phyloP scores from a whole-genome alignment of 495 filamentous ascomycete species.

The Podospora bellae-mahoneyi region DNA sequence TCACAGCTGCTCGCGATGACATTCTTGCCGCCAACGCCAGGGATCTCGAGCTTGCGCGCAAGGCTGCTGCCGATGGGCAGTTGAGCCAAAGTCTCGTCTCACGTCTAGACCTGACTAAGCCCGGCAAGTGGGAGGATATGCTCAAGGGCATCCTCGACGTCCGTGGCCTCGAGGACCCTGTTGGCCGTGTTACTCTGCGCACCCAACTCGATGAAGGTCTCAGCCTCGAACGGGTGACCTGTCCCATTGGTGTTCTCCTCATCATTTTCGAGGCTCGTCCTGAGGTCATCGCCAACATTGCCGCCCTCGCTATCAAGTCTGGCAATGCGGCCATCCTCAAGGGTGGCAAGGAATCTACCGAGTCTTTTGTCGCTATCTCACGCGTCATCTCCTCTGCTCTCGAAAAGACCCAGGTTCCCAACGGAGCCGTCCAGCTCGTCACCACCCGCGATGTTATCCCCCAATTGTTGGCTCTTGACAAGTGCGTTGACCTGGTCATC shows the following conservation, averaged over 20 bases:
- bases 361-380: slow-evolving; percentile 88
- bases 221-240: slow-evolving; percentile 78
- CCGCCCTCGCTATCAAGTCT: slow-evolving; percentile 94
- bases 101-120: slow-evolving; percentile 76
- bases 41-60: slow-evolving; percentile 70
- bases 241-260: slow-evolving; percentile 90
- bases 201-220: slow-evolving; percentile 89
- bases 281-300: slow-evolving; percentile 98
- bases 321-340: slow-evolving; percentile 97
- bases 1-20: slow-evolving; percentile 61
- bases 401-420: slow-evolving; percentile 71
- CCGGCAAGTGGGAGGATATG: slow-evolving; percentile 97
- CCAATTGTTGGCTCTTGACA: slow-evolving; percentile 76
- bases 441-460: slow-evolving; percentile 85
- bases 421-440: slow-evolving; percentile 85
- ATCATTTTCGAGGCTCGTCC: slow-evolving; percentile 98
- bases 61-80: slow-evolving; percentile 67
- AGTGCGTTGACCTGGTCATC: slow-evolving; percentile 90
- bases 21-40: slow-evolving; percentile 83
- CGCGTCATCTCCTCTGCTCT: slow-evolving; percentile 79
- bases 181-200: slow-evolving; percentile 77
- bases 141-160: slow-evolving; percentile 92
- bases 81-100: slow-evolving; percentile 87
- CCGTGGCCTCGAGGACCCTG: slow-evolving; percentile 80
- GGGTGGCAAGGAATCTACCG: slow-evolving; percentile 92